phyloP scores from a whole-genome alignment of 2,329 filamentous ascomycete genomes.

The Talaromyces sp. region DNA sequence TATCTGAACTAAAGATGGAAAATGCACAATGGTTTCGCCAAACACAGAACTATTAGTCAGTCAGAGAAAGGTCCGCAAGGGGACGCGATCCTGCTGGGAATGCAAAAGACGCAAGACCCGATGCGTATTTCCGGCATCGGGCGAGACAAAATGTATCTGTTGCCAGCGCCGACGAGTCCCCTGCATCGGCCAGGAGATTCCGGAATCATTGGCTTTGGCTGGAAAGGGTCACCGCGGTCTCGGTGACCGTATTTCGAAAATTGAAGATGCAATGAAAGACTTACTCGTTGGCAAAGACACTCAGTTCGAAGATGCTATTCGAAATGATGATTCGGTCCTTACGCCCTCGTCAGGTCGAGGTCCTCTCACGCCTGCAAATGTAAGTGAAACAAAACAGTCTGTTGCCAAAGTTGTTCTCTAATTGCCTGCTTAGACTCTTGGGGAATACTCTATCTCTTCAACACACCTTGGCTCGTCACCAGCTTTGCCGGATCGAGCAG shows the following conservation, averaged over 20 bases:
- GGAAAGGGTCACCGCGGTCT: conserved; percentile 11
- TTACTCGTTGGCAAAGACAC: conserved; percentile 5
- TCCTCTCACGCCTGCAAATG: conserved; percentile 1
- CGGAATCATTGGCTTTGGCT: conserved; percentile 14
- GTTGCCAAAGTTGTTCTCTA: neutral
- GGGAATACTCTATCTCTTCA: neutral
- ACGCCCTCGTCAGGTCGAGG: neutral
- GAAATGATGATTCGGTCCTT: neutral
- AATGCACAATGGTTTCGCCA: neutral
- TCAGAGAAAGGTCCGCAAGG: conserved; percentile 11
- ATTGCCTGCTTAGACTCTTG: neutral
- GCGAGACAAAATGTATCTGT: conserved; percentile 14
- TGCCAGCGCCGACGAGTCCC: conserved; percentile 18
- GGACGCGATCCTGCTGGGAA: conserved; percentile 24
- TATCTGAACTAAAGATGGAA: neutral
- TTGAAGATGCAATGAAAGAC: conserved; percentile 13
- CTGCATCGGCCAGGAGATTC: conserved; percentile 20
- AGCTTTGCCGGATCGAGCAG: neutral
- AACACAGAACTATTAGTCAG: neutral
- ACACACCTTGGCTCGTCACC: neutral
- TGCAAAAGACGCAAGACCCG: conserved; percentile 23
- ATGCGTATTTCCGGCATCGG: conserved; percentile 16
- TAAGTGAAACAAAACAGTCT: neutral
- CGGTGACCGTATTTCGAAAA: conserved; percentile 11
- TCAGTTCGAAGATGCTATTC: neutral